Base-by-base conservation (phyloP, 495 filamentous ascomycete genomes). In the Stereocaulon alpinum region DNA sequence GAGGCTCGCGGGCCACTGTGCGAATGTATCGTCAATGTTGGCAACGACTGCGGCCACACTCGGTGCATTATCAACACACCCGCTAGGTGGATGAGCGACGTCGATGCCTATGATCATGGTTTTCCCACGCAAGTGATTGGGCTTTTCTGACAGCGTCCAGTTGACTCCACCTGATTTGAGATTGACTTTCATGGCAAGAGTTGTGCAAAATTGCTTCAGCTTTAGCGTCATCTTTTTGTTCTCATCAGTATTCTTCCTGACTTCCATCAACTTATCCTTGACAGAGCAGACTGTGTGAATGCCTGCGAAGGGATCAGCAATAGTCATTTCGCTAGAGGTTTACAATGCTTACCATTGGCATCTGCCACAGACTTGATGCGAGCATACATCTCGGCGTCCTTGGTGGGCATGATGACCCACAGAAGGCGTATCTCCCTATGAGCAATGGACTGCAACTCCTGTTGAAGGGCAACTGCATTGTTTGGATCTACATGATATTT, bases 21-120 rank as follows among this genome's bases (percentile, higher is more conserved):
- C 74, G 17, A 88, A 76, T 17, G 74, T 63, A 0, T 65, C 65
- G 66, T 92, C 86, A 30, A 83, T 67, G 58, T 81, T 88, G 0
- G 86, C 82, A 14, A 92, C 88, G 50, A 95, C 76, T 3, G 78
- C 84, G 7, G 88, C 87, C 56, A 92, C 80, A 63, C 83, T 88
- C 11, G 89, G 89, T 1, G 80, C 77, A 5, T 71, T 73, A 11
- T 73, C 68, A 0, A 73, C 58, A 18, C 80, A 80, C 0, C 88
- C 80, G 9, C 89, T 88, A 0, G 87, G 88, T 0, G 91, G 91
- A 66, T 95, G 91, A 0, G 90, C 93, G 3, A 94, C 89, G 64
- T 95, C 91, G 50, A 89, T 83, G 0, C 91, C 91, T 40, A 92
- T 76, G 15, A 95, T 73, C 86, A 95, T 95, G 1, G 86, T 91